Evolutionary conservation across 2,329 filamentous ascomycete species (phyloP).

Genomic region (Rhynchosporium secalis): DNA sequence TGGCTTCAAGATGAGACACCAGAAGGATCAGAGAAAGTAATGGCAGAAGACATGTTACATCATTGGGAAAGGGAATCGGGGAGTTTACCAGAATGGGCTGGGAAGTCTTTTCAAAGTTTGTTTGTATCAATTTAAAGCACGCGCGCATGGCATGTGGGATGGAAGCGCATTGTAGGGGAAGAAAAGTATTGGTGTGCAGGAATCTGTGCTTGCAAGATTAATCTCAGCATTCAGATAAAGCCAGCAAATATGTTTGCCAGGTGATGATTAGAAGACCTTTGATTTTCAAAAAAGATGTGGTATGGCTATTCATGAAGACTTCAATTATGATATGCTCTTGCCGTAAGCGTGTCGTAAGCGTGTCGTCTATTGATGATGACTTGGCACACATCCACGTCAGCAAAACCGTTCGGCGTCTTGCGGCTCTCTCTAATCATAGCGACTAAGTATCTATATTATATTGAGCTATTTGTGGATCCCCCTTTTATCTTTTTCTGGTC

Average conservation of each 20-base stretch:
- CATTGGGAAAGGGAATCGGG: background rate
- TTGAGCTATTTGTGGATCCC: too few species aligned
- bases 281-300: too few species aligned
- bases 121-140: slow-evolving; percentile 9
- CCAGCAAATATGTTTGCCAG: background rate
- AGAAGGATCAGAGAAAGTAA: slow-evolving; percentile 32
- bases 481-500: too few species aligned
- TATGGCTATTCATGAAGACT: too few species aligned
- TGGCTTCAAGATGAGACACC: slow-evolving; percentile 71
- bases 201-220: background rate
- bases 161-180: background rate
- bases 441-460: too few species aligned
- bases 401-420: too few species aligned
- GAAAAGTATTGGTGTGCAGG: slow-evolving; percentile 4
- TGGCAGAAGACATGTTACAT: slow-evolving; percentile 14
- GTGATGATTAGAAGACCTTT: background rate
- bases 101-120: background rate
- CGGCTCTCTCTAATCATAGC: too few species aligned
- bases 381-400: too few species aligned
- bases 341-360: too few species aligned
- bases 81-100: slow-evolving; percentile 9
- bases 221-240: background rate
- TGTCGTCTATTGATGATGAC: too few species aligned
- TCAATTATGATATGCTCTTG: too few species aligned
- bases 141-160: background rate